Base-by-base conservation (phyloP, 129 eudicot species). In the Ambrosia trifida region DNA sequence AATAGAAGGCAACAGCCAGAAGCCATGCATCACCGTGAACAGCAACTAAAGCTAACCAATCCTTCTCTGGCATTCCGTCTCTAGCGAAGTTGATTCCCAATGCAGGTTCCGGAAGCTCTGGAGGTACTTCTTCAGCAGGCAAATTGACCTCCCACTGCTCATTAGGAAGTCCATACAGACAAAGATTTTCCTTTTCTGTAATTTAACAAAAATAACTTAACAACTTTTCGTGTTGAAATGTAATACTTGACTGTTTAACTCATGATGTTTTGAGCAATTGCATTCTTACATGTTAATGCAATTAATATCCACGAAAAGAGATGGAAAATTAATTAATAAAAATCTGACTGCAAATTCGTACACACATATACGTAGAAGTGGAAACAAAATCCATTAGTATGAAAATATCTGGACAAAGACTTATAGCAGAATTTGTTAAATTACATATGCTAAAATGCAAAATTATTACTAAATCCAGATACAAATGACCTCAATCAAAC, bases 1-100 rank as follows among this genome's bases (percentile, higher is more conserved):
- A 87, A 70, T 82, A 87, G 76, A 78, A 82, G 46, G 87, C 84
- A n/a, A 87, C 87, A 46, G 95, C 62, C 45, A 84, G 78, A 69
- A 87, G 81, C 95, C 95, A 87, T 10, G 94, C 85, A 77, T 87
- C 89, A 71, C 94, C 84, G 49, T 87, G 94, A 30, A 84, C 89
- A 49, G 89, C 85, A 77, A 87, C 94, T 75, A 84, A 74, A 65
- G 87, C 85, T 16, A 87, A 60, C 89, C 89, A 87, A 60, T 87
- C 95, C 64, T 87, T 83, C 63, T 83, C 89, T 57, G 78, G 89
- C 94, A 87, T 87, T 10, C 85, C 94, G 52, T 87, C 87, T 72
- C 87, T 85, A 2, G 87, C 85, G 64, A 84, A 84, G 86, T 82
- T 87, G 18, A 87, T 87, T 17, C 95, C 95, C n/a, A 80, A 67